These are phyloP conservation scores for Catunica adiposa DNA, from an alignment of 2,329 filamentous ascomycete genomes.

Conservation along the genomic window DNA sequence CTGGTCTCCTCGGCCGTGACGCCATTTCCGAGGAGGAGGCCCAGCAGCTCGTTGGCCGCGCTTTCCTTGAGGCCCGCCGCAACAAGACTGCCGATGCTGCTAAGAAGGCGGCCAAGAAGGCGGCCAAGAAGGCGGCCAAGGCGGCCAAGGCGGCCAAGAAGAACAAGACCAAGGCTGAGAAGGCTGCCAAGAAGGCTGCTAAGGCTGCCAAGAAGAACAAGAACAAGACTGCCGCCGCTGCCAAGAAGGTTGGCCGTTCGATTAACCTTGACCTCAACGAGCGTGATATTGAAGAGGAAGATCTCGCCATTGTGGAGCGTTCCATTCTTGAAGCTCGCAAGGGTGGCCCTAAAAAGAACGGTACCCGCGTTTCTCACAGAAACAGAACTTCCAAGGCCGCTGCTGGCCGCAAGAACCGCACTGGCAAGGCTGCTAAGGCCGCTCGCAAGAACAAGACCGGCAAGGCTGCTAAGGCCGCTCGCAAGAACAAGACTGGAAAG, in stretches of 20 bases:
- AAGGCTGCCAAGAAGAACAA: neutral
- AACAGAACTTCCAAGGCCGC: neutral
- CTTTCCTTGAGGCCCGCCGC: slow-evolving; percentile 4
- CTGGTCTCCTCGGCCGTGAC: neutral
- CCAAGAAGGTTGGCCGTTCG: neutral
- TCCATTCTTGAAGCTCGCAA: slow-evolving; percentile 1
- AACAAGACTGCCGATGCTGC: no score
- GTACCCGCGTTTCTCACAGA: neutral
- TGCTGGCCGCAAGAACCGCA: slow-evolving; percentile 6
- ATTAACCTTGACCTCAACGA: neutral
- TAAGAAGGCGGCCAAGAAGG: neutral
- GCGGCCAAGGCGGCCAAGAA: neutral
- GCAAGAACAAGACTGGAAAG: slow-evolving; percentile 8
- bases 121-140: neutral
- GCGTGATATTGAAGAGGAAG: neutral
- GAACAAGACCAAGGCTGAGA: neutral
- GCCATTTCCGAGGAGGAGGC: neutral
- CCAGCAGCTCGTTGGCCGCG: neutral
- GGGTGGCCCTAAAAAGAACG: slow-evolving; percentile 6
- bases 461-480: slow-evolving; percentile 3
- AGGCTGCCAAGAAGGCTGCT: neutral
- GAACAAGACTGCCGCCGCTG: neutral
- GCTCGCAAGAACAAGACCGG: slow-evolving; percentile 1
- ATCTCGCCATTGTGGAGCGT: neutral
- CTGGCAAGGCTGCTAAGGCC: slow-evolving; percentile 1